Base-by-base conservation (phyloP, 2,329 filamentous ascomycete genomes). In the Cryphonectria japonica region DNA sequence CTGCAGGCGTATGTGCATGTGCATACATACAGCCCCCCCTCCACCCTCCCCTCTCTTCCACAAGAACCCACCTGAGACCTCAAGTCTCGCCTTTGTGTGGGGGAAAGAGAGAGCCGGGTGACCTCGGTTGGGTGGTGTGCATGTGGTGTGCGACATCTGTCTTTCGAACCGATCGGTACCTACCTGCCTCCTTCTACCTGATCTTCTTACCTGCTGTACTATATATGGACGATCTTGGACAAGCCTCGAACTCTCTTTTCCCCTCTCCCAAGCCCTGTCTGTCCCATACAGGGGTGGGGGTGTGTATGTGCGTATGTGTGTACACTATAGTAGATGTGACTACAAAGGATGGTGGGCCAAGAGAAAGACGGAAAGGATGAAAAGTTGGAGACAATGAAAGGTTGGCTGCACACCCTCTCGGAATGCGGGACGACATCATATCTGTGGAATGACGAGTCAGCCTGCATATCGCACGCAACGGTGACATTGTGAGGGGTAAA, bases 371-470 rank as follows among this genome's bases (percentile, higher is more conserved):
- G 22, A n/a, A 9, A 34, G 34, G 41, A 26, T 26, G 26, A 26
- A 52, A n/a, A 52, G 29, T 32, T 32, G 62, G 41, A 65, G 39
- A 50, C 22, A 22, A 11, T 2, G n/a, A 32, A 16, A 65, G n/a
- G 43, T 29, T 26, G 59, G 34, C 59, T 13, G 43, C 64, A 66
- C 64, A 66, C 64, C 64, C 37, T 32, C 32, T 57, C 64, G 46
- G 46, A 2, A 66, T 66, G 64, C 64, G 52, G 29, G 43, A 22
- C 43, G 43, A 50, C 64, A 50, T 57, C 64, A 66, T 66, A 54
- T 32, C 29, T 66, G 43, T 52, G 64, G 19, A 19, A 66, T 66
- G 64, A 50, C 64, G 64, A 66, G 64, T 66, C 64, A 66, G 46
- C 26, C 43, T 66, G 64, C 64, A 66, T 66, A 34, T 64, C n/a